These are phyloP conservation scores for Millerozyma acaciae DNA, from an alignment of 805 yeast genomes.

Conservation along the genomic window DNA sequence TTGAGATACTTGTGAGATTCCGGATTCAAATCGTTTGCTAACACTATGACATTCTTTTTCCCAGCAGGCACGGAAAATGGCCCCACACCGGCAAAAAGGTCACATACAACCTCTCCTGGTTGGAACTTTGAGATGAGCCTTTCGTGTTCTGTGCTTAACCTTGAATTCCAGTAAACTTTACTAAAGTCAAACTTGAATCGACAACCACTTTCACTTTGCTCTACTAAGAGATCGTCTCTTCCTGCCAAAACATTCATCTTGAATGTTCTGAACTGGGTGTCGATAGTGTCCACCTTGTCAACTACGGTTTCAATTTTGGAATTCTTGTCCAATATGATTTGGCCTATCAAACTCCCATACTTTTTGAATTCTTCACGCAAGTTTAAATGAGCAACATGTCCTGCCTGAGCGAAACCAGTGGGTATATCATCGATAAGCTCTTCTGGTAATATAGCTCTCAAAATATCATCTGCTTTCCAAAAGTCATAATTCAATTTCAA, in stretches of 20 bases:
- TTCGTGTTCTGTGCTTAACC: slow-evolving; percentile 91
- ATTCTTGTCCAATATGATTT: slow-evolving; percentile 85
- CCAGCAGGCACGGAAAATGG: slow-evolving; percentile 98
- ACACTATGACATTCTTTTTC: slow-evolving; percentile 68
- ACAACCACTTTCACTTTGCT: slow-evolving; percentile 86
- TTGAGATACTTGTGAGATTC: slow-evolving; percentile 69
- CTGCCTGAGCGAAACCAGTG: slow-evolving; percentile 86
- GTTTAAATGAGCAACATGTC: slow-evolving; percentile 93
- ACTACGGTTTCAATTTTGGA: slow-evolving; percentile 82
- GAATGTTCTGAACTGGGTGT: slow-evolving; percentile 85
- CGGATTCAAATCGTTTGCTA: slow-evolving; percentile 94
- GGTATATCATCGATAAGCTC: slow-evolving; percentile 70
- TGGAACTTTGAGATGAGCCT: slow-evolving; percentile 62
- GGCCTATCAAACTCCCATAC: slow-evolving; percentile 77
- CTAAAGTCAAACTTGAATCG: slow-evolving; percentile 82
- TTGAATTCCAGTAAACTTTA: slow-evolving; percentile 95
- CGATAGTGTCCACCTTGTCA: slow-evolving; percentile 83
- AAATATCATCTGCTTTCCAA: slow-evolving; percentile 89
- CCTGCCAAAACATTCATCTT: slow-evolving; percentile 94
- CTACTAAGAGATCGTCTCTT: slow-evolving; percentile 66
- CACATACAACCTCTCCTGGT: slow-evolving; percentile 76
- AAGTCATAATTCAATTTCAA: slow-evolving; percentile 63
- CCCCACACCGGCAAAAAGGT: slow-evolving; percentile 98
- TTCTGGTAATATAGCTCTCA: slow-evolving; percentile 73
- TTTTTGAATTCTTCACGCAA: slow-evolving; percentile 81